A percentile compares a stretch with the other conserved stretches of the same genome.
These are phyloP conservation scores for Saxophila tyrrhenica DNA, from an alignment of 495 filamentous ascomycete genomes.

Conservation along the genomic window DNA sequence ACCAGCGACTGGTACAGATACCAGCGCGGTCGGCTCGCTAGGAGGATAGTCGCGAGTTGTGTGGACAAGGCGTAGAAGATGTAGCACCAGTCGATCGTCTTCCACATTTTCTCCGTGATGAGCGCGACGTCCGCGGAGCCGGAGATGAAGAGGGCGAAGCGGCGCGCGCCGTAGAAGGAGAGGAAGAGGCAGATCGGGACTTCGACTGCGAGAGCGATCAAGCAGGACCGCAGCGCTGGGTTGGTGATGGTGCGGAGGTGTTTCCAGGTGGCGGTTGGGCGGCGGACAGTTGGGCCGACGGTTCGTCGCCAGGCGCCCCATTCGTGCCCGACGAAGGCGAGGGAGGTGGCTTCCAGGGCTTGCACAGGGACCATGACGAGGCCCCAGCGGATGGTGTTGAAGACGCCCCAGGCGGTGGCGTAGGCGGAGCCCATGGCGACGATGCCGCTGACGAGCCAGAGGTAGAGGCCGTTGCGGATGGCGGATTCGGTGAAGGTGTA, in stretches of 20 bases:
- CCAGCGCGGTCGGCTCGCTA: slow-evolving; percentile 56
- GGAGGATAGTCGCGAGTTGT: slow-evolving; percentile 53
- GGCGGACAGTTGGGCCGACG: slow-evolving; percentile 28
- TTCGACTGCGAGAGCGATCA: slow-evolving; percentile 45
- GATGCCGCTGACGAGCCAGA: slow-evolving; percentile 60
- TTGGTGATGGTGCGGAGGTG: slow-evolving; percentile 38
- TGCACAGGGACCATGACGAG: slow-evolving; percentile 66
- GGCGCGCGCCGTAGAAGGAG: slow-evolving; percentile 42
- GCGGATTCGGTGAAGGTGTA: slow-evolving; percentile 54
- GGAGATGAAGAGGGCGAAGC: slow-evolving; percentile 52
- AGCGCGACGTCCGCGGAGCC: slow-evolving; percentile 42
- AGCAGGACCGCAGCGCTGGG: slow-evolving; percentile 43
- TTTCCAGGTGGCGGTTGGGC: slow-evolving; percentile 29
- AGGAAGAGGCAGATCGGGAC: slow-evolving; percentile 53
- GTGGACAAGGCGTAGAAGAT: slow-evolving; percentile 57
- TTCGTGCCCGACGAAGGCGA: slow-evolving; percentile 55
- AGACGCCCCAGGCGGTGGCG: slow-evolving; percentile 64
- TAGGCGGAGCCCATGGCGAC: slow-evolving; percentile 51
- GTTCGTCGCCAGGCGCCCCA: slow-evolving; percentile 50
- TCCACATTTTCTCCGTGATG: slow-evolving; percentile 61
- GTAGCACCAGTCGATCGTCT: slow-evolving; percentile 61
- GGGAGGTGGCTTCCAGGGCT: slow-evolving; percentile 51
- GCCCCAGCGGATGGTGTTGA: slow-evolving; percentile 71
- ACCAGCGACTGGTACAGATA: slow-evolving; percentile 54
- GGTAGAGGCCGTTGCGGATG: slow-evolving; percentile 56